phyloP scores from a whole-genome alignment of 2,329 filamentous ascomycete genomes.

The Zymoseptoria brevis region DNA sequence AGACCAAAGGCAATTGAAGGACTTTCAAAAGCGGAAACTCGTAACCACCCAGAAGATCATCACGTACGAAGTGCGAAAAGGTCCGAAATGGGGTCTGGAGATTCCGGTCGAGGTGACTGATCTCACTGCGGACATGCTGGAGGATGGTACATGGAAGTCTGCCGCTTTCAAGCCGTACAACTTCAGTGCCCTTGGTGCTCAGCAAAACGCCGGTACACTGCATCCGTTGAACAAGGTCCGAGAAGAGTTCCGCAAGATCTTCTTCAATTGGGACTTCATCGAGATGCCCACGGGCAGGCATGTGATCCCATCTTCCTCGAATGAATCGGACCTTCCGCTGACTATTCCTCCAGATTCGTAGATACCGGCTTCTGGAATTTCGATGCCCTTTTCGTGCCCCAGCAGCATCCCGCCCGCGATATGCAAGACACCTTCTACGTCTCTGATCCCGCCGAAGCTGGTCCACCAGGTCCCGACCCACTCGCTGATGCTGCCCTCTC shows the following conservation, averaged over 20 bases:
- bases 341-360: slow-evolving; percentile 53
- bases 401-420: slow-evolving; percentile 95
- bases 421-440: slow-evolving; percentile 99
- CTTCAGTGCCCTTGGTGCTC: slow-evolving; percentile 60
- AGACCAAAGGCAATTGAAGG: slow-evolving; percentile 67
- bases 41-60: slow-evolving; percentile 76
- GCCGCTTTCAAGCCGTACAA: slow-evolving; percentile 81
- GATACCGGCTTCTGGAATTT: slow-evolving; percentile 99
- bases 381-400: slow-evolving; percentile 90
- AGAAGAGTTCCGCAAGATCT: slow-evolving; percentile 91
- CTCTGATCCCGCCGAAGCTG: slow-evolving; percentile 73
- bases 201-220: slow-evolving; percentile 45
- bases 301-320: slow-evolving; percentile 7
- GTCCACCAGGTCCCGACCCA: slow-evolving; percentile 54
- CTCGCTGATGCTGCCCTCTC: slow-evolving; percentile 39
- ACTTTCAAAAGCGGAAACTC: slow-evolving; percentile 88
- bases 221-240: slow-evolving; percentile 80
- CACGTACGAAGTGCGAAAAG: slow-evolving; percentile 76
- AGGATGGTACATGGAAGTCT: slow-evolving; percentile 82
- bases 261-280: slow-evolving; percentile 98
- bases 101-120: slow-evolving; percentile 92
- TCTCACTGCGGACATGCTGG: slow-evolving; percentile 85
- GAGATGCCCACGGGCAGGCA: slow-evolving; percentile 90
- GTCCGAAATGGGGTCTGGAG: slow-evolving; percentile 77
- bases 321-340: slow-evolving; percentile 35